Evolutionary conservation across 768 basidiomycete species (phyloP), one percentile per base, ranked within the genome.

Genomic region (Cystofilobasidium macerans): DNA sequence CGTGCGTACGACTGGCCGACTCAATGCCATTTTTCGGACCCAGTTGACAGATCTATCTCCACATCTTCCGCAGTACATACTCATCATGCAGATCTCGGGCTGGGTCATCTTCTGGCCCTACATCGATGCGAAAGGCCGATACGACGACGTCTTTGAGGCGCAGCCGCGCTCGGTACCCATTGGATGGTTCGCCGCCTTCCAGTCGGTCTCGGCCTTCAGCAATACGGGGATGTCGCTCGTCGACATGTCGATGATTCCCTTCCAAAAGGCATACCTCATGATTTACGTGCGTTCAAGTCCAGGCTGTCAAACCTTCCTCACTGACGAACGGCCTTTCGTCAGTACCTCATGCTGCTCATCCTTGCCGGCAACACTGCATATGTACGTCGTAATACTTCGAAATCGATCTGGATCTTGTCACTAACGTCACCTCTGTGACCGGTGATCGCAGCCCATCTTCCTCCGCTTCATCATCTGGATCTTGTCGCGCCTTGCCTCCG

Each of bases 291-390:
- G 65, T 65, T 6, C 18, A 9, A 30, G 13, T 30, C 42, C n/a
- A n/a, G 9, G 9, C 54, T 47, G 32, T 16, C 54, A 20, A 3
- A 5, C 40, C 9, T 20, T 5, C 24, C 24, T 45, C 60, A n/a
- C 60, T 61, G 40, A 61, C 28, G 11, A 53, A 53, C 53, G 35
- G n/a, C 40, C 18, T 24, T 22, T 42, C 30, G 2, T 26, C 43
- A 71, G 73, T 76, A 65, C 61, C 78, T 91, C 80, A 79, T 84
- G 0, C 76, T 91, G 54, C 77, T 89, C 30, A 86, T 97, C 69
- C 75, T 97, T 56, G 91, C 89, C 57, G 94, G 94, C 13, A 97
- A 98, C 73, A 95, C 92, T 51, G 86, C 83, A 28, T 94, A 89
- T 72, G 91, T 94, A 74, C 78, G 90, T 80, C 3, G 24, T 43